Percentiles rank a stretch among this genome's conserved stretches.
phyloP scores from a whole-genome alignment of 2,329 filamentous ascomycete species.

The Hypomyces perniciosus region DNA sequence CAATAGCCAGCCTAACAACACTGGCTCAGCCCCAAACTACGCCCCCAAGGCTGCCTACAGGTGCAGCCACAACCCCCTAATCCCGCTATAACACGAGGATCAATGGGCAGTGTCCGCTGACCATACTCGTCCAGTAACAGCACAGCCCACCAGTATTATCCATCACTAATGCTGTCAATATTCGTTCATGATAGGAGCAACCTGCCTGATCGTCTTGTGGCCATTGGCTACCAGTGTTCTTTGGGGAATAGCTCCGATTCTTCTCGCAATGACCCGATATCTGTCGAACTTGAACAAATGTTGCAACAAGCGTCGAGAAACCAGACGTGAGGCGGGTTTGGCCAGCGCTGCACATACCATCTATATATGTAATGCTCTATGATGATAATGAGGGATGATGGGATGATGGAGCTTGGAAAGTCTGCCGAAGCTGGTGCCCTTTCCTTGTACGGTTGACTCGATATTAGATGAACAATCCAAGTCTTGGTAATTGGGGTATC shows the following conservation, averaged over 20 bases:
- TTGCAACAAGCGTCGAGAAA: not conserved
- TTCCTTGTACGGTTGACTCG: too few relatives aligned
- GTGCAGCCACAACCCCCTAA: not conserved
- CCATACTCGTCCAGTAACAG: not conserved
- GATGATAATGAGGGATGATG: too few relatives aligned
- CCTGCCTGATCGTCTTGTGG: constrained; percentile 10
- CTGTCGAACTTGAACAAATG: not conserved
- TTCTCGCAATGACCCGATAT: not conserved
- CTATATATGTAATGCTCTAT: too few relatives aligned
- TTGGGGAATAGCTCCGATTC: too few relatives aligned
- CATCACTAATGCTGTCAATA: constrained; percentile 1
- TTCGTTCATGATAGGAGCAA: constrained; percentile 8
- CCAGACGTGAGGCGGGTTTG: too few relatives aligned
- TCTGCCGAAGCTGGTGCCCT: not conserved
- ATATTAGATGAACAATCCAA: too few relatives aligned
- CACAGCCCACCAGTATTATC: not conserved
- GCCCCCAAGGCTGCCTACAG: not conserved
- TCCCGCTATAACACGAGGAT: not conserved
- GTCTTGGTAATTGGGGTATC: constrained; percentile 5
- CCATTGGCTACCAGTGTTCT: not conserved
- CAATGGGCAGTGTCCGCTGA: constrained; percentile 9
- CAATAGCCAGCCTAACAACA: not conserved
- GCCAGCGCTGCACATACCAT: too few relatives aligned
- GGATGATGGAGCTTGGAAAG: too few relatives aligned
- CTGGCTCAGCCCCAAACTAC: constrained; percentile 4